These are phyloP conservation scores for Arthroderma sp. DNA, from an alignment of 2,329 filamentous ascomycete genomes.

Conservation along the genomic window DNA sequence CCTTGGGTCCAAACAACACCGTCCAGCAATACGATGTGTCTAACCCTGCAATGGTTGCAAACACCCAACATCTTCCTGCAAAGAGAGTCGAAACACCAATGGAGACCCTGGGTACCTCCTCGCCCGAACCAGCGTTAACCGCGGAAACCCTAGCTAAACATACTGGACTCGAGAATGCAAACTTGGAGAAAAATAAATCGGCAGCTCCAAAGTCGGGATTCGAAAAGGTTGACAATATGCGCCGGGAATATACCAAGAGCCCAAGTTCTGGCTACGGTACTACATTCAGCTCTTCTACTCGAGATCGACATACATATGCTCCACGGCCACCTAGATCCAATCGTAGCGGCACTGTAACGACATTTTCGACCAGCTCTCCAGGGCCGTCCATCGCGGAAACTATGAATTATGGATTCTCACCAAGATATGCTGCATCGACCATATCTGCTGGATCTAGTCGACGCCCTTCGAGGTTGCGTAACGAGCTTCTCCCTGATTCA, in stretches of 20 bases:
- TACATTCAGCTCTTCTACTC: slow-evolving; percentile 42
- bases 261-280: slow-evolving; percentile 42
- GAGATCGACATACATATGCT: slow-evolving; percentile 25
- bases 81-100: slow-evolving; percentile 69
- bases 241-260: slow-evolving; percentile 46
- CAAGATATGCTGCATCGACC: slow-evolving; percentile 29
- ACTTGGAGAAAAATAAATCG: neutral
- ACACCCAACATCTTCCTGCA: slow-evolving; percentile 73
- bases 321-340: slow-evolving; percentile 31
- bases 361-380: slow-evolving; percentile 31
- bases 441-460: slow-evolving; percentile 31
- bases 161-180: slow-evolving; percentile 18
- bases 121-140: slow-evolving; percentile 5
- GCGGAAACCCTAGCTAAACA: slow-evolving; percentile 7
- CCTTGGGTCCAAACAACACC: slow-evolving; percentile 71
- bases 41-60: slow-evolving; percentile 67
- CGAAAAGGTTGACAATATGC: slow-evolving; percentile 1
- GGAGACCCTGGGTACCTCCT: slow-evolving; percentile 39
- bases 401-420: slow-evolving; percentile 29
- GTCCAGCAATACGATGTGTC: slow-evolving; percentile 94
- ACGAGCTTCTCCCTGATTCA: slow-evolving; percentile 69
- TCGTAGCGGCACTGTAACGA: slow-evolving; percentile 33
- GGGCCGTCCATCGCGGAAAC: slow-evolving; percentile 18
- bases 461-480: slow-evolving; percentile 55
- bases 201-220: slow-evolving; percentile 1